These are phyloP conservation scores for Corchorus capsularis DNA, from an alignment of 345 rosid genomes.

Conservation along the genomic window DNA sequence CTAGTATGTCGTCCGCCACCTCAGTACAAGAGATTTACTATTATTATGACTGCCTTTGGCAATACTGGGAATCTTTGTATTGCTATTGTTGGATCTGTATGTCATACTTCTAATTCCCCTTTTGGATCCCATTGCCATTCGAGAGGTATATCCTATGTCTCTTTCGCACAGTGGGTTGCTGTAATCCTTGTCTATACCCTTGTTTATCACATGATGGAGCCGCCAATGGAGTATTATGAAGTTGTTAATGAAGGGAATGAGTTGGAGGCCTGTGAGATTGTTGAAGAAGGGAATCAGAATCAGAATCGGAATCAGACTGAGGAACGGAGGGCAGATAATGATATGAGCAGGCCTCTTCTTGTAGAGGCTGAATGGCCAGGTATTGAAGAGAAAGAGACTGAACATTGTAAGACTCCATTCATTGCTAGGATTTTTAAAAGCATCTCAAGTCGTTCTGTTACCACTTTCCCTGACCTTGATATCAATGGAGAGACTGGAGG, in stretches of 20 bases:
- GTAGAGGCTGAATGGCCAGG: conserved; percentile 98
- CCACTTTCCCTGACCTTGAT: conserved; percentile 61
- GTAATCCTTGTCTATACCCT: conserved; percentile 96
- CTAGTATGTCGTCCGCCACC: conserved; percentile 81
- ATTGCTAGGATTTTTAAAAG: conserved; percentile 70
- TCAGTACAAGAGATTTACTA: conserved; percentile 69
- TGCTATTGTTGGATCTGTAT: conserved; percentile 83
- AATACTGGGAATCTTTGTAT: conserved; percentile 83
- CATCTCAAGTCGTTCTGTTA: conserved; percentile 48
- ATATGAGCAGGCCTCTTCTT: conserved; percentile 68
- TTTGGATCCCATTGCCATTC: conserved; percentile 76
- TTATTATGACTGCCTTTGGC: conserved; percentile 91
- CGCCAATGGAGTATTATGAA: conserved; percentile 81
- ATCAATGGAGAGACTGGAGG: conserved; percentile 34
- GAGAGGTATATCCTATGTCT: conserved; percentile 83
- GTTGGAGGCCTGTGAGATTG: too few relatives aligned
- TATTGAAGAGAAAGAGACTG: conserved; percentile 89
- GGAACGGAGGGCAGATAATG: conserved; percentile 35
- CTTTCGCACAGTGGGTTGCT: conserved; percentile 89
- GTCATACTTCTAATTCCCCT: conserved; percentile 65
- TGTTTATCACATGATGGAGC: conserved; percentile 99
- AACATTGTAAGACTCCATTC: conserved; percentile 80
- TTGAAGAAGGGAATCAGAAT: too few relatives aligned
- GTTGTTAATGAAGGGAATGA: conserved; percentile 68
- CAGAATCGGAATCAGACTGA: conserved; percentile 27